These are phyloP conservation scores for Chenopodium album DNA, from an alignment of 148 eudicot genomes.

Conservation along the genomic window DNA sequence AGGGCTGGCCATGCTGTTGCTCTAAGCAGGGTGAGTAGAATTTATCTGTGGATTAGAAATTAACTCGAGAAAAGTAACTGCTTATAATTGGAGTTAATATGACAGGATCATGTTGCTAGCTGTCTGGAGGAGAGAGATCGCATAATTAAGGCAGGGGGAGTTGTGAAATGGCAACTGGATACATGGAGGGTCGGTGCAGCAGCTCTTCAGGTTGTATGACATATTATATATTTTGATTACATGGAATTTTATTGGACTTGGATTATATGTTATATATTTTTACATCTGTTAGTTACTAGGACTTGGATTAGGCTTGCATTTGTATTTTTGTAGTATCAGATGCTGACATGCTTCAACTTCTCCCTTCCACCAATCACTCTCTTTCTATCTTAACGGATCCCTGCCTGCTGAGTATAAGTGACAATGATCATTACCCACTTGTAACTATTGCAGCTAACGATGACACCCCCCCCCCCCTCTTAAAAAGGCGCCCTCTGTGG, in stretches of 20 bases:
- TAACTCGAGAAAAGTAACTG: not conserved
- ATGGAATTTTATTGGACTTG: not conserved
- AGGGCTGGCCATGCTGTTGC: conserved; percentile 60
- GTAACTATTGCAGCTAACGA: not conserved
- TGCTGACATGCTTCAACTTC: not conserved
- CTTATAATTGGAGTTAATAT: conserved; percentile 22
- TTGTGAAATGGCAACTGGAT: conserved; percentile 85
- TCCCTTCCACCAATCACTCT: not conserved
- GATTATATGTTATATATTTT: too few species aligned
- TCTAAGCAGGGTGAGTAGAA: conserved; percentile 70
- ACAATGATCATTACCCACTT: not conserved
- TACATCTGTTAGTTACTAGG: not conserved
- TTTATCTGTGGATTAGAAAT: not conserved
- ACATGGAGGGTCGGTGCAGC: conserved; percentile 97
- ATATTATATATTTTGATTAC: conserved; percentile 13
- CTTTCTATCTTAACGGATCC: not conserved
- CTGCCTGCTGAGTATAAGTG: not conserved
- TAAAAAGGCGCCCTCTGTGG: too few species aligned
- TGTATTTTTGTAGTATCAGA: not conserved
- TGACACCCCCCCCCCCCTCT: too few species aligned
- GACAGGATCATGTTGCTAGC: conserved; percentile 91
- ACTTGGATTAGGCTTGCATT: not conserved
- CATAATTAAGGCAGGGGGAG: conserved; percentile 57
- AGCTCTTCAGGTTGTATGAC: conserved; percentile 74
- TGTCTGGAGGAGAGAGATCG: conserved; percentile 84